Evolutionary conservation across 192 early-diverging fungal species (phyloP).

Genomic region (Geosiphon pyriformis): DNA sequence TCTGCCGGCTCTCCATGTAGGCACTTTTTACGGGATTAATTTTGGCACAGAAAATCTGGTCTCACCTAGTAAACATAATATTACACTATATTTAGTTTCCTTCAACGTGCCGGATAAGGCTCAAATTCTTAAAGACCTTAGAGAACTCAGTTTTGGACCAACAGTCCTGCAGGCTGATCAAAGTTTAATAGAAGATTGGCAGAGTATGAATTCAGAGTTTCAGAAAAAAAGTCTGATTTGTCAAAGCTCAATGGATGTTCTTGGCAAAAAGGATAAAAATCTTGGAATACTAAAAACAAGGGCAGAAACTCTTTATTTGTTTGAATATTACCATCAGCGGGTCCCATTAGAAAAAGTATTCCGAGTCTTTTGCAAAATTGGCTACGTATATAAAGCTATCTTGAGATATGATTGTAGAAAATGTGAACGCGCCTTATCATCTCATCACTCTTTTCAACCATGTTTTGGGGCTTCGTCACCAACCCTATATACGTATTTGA

Average conservation of each 20-base stretch:
- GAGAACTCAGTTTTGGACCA: too few species aligned
- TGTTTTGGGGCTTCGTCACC: background rate
- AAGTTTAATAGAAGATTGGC: too few species aligned
- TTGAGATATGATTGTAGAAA: background rate
- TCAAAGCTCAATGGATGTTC: background rate
- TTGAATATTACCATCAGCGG: background rate
- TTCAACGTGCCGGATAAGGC: too few species aligned
- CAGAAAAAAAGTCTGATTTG: background rate
- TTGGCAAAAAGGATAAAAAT: background rate
- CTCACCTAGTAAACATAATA: too few species aligned
- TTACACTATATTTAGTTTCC: too few species aligned
- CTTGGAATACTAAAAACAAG: background rate
- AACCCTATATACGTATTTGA: background rate
- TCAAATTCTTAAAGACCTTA: too few species aligned
- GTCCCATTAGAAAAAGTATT: background rate
- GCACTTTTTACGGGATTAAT: too few species aligned
- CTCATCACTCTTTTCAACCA: background rate
- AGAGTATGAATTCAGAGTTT: background rate
- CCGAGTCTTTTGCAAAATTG: constrained; percentile 5
- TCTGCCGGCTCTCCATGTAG: too few species aligned
- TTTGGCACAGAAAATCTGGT: too few species aligned
- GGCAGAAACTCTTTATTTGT: background rate
- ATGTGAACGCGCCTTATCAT: background rate
- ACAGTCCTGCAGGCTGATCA: too few species aligned
- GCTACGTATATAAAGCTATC: background rate